Conservation (phyloP, 148 eudicot species). For the Heliamphora exappendiculata region DNA sequence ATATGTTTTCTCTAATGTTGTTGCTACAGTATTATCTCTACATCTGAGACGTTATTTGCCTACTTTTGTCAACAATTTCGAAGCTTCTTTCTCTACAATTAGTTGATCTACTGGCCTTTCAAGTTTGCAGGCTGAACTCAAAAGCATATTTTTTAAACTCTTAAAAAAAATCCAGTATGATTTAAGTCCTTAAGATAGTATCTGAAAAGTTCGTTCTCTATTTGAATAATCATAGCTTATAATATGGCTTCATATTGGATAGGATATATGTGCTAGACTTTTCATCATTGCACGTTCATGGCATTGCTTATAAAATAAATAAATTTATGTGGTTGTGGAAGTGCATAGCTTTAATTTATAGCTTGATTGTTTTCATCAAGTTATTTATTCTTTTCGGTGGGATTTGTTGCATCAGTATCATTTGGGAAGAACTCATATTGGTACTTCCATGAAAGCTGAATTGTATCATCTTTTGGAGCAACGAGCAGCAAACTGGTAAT, state of each 20-base stretch:
- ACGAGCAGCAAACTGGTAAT: conserved; percentile 72
- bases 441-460: conserved; percentile 64
- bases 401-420: conserved; percentile 46
- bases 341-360: background rate
- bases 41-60: background rate
- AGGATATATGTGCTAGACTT: background rate
- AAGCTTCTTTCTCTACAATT: background rate
- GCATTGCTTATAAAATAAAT: background rate
- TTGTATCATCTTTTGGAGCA: conserved; percentile 66
- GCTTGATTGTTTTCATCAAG: background rate
- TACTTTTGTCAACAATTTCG: background rate
- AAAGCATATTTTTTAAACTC: background rate
- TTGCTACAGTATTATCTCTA: background rate
- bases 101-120: background rate
- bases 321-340: background rate
- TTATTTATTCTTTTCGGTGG: conserved; percentile 4
- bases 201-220: background rate
- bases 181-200: background rate
- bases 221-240: background rate
- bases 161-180: background rate
- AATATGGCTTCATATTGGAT: background rate
- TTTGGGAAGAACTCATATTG: conserved; percentile 93
- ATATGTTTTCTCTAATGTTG: background rate
- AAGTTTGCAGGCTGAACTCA: conserved; percentile 4
- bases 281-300: background rate